Percentiles rank a stretch among this genome's conserved stretches.
These are phyloP conservation scores for Lobulomyces angularis DNA, from an alignment of 192 early-diverging fungal species.

Conservation along the genomic window DNA sequence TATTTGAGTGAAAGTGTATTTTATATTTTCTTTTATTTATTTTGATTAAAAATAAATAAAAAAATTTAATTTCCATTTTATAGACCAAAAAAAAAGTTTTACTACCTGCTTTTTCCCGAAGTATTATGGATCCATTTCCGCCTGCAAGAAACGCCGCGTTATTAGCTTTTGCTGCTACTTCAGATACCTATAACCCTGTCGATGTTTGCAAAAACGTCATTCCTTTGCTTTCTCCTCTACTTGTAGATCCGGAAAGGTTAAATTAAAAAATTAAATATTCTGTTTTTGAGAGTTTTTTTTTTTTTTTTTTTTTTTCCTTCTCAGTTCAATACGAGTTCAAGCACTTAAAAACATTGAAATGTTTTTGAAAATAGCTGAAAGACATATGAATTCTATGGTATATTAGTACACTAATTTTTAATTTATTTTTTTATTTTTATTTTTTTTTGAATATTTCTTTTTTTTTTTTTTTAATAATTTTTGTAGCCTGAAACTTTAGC, in stretches of 20 bases:
- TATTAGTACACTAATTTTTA: no score
- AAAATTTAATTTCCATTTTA: neutral
- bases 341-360: slow-evolving; percentile 64
- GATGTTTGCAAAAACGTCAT: slow-evolving; percentile 66
- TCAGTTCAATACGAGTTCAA: slow-evolving; percentile 60
- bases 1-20: slow-evolving; percentile 59
- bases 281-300: neutral
- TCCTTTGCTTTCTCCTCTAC: slow-evolving; percentile 51
- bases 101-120: slow-evolving; percentile 67
- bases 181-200: slow-evolving; percentile 49
- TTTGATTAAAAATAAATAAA: slow-evolving; percentile 5
- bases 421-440: no score
- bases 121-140: slow-evolving; percentile 76
- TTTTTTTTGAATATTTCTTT: no score
- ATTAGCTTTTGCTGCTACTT: slow-evolving; percentile 56
- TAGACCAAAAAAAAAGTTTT: slow-evolving; percentile 70
- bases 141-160: slow-evolving; percentile 77
- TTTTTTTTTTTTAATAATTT: no score
- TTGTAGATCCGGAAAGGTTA: slow-evolving; percentile 72
- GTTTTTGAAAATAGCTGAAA: slow-evolving; percentile 56
- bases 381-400: slow-evolving; percentile 52
- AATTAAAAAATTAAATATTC: neutral
- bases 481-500: no score
- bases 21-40: slow-evolving; percentile 6
- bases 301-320: slow-evolving; percentile 15